phyloP scores from a whole-genome alignment of 257 asterid genomes.

The Rehmannia glutinosa region DNA sequence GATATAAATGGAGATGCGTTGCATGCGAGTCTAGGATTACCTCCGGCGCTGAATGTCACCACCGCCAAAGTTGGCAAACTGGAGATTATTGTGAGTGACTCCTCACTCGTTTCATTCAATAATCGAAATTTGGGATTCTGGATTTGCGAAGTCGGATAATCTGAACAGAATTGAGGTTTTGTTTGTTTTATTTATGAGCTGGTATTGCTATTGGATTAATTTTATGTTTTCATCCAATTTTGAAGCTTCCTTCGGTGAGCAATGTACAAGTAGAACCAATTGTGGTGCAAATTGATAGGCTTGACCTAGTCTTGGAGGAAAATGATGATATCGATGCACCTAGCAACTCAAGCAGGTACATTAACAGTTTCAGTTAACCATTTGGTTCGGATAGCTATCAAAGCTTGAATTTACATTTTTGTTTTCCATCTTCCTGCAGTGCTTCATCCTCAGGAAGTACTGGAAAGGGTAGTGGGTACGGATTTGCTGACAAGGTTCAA shows the following conservation, averaged over 20 bases:
- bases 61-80: conserved; percentile 88
- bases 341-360: conserved; percentile 62
- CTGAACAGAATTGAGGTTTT: conserved; percentile 1
- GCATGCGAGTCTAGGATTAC: conserved; percentile 96
- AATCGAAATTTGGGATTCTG: conserved; percentile 4
- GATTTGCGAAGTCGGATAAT: not conserved
- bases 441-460: conserved; percentile 48
- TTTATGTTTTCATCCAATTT: conserved; percentile 13
- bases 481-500: conserved; percentile 95
- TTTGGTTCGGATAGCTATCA: conserved; percentile 6
- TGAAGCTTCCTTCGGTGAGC: conserved; percentile 96
- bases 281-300: conserved; percentile 83
- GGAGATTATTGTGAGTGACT: conserved; percentile 80
- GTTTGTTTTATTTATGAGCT: not conserved
- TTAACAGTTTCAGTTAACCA: conserved; percentile 17
- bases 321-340: conserved; percentile 63
- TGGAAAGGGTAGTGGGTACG: conserved; percentile 74
- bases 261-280: conserved; percentile 92
- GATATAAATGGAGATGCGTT: conserved; percentile 92
- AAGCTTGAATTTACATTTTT: conserved; percentile 17
- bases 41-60: conserved; percentile 87
- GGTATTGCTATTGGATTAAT: conserved; percentile 10
- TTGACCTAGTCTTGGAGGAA: conserved; percentile 91
- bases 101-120: conserved; percentile 6
- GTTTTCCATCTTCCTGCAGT: conserved; percentile 32